These are phyloP conservation scores for Pythium utonaiense DNA, from an alignment of 352 stramenopile species.

Conservation along the genomic window DNA sequence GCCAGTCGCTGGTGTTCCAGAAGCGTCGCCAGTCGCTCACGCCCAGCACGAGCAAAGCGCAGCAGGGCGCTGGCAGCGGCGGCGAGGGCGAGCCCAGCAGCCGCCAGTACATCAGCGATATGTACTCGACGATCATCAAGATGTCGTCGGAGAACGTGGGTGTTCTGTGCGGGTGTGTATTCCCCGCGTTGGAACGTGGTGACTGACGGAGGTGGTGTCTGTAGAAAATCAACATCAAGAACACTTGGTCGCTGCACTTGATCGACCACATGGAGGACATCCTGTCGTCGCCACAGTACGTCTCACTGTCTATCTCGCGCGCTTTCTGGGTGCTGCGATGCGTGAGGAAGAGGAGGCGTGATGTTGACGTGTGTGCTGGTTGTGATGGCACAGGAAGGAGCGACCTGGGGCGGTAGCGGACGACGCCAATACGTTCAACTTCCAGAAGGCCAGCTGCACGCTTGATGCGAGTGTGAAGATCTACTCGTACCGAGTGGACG, in stretches of 20 bases:
- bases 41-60: constrained; percentile 24
- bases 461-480: constrained; percentile 99
- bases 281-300: constrained; percentile 65
- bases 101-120: constrained; percentile 86
- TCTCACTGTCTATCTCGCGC: too few species aligned
- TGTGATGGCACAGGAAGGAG: constrained; percentile 7
- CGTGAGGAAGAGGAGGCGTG: too few species aligned
- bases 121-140: constrained; percentile 92
- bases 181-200: neutral
- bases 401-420: constrained; percentile 32
- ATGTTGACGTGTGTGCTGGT: too few species aligned
- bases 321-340: too few species aligned
- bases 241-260: constrained; percentile 95
- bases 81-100: constrained; percentile 23
- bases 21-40: constrained; percentile 70
- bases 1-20: constrained; percentile 69
- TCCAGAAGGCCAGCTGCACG: constrained; percentile 97
- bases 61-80: constrained; percentile 1
- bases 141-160: constrained; percentile 86
- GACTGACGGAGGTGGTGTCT: constrained; percentile 14
- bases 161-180: too few species aligned
- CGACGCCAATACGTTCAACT: constrained; percentile 88
- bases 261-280: constrained; percentile 98
- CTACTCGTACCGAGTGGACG: constrained; percentile 98
- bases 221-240: constrained; percentile 97